phyloP scores from a whole-genome alignment of 108 stramenopile species.

The Chaetoceros tenuissimus region DNA sequence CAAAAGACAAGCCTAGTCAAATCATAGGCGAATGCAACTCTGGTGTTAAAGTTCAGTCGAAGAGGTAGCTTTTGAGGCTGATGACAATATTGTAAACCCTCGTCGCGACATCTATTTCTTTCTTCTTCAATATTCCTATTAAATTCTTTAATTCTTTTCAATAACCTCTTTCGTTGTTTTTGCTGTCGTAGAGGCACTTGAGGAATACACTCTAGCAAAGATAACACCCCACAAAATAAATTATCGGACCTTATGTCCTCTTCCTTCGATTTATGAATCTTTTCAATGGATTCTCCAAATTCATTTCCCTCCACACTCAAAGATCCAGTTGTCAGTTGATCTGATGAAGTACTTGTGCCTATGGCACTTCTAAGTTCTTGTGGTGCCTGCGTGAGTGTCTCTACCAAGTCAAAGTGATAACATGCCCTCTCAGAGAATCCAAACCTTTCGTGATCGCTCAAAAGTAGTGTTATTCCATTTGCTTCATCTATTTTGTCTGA shows the following conservation, averaged over 20 bases:
- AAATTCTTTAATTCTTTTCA: conserved; percentile 41
- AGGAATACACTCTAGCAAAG: conserved; percentile 59
- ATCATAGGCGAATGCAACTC: conserved; percentile 70
- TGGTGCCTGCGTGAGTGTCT: conserved; percentile 24
- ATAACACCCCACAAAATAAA: conserved; percentile 46
- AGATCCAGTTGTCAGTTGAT: too few relatives aligned
- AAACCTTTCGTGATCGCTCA: conserved; percentile 53
- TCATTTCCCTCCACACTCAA: too few relatives aligned
- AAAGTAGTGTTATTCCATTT: conserved; percentile 39
- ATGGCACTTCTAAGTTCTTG: conserved; percentile 3
- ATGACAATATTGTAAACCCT: conserved; percentile 26
- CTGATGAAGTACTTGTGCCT: not conserved
- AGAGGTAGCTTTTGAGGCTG: conserved; percentile 59
- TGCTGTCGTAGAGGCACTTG: conserved; percentile 14
- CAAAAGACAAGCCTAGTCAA: conserved; percentile 71
- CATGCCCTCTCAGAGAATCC: conserved; percentile 67
- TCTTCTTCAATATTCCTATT: conserved; percentile 34
- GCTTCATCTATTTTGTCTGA: conserved; percentile 34
- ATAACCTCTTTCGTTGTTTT: conserved; percentile 26
- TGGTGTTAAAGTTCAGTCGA: conserved; percentile 45
- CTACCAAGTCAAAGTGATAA: conserved; percentile 77
- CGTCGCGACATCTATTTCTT: conserved; percentile 13
- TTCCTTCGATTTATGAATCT: not conserved
- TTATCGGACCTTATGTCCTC: conserved; percentile 1
- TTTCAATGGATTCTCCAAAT: not conserved